Evolutionary conservation across 2,329 filamentous ascomycete genomes (phyloP).

Genomic region (Penicillium capsulatum): DNA sequence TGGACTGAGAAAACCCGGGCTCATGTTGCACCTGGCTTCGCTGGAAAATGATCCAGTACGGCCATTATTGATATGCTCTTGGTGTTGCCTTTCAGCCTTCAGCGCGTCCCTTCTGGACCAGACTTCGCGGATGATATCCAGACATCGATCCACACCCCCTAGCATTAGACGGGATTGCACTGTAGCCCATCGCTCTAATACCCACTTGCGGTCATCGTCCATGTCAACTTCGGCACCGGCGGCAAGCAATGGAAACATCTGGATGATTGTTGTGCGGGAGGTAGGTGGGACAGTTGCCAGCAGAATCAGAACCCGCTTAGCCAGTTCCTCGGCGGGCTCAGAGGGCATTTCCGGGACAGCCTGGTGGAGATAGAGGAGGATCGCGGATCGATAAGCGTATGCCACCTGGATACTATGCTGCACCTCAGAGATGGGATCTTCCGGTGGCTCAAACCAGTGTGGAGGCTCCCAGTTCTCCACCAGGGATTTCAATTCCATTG

Average conservation of each 20-base stretch:
- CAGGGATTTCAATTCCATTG: constrained; percentile 57
- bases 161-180: constrained; percentile 62
- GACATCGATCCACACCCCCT: constrained; percentile 62
- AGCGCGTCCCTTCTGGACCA: constrained; percentile 60
- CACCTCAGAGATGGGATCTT: constrained; percentile 60
- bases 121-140: constrained; percentile 62
- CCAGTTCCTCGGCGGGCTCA: constrained; percentile 53
- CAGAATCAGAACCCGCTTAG: constrained; percentile 58
- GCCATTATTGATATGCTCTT: not conserved
- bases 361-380: constrained; percentile 62
- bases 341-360: constrained; percentile 65
- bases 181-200: constrained; percentile 57
- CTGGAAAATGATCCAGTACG: constrained; percentile 3
- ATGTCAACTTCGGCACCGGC: constrained; percentile 62
- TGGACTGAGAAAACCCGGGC: not conserved
- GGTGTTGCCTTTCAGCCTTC: constrained; percentile 38
- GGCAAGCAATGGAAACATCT: constrained; percentile 65
- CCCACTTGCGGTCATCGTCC: constrained; percentile 60
- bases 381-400: constrained; percentile 64
- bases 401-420: constrained; percentile 64
- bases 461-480: constrained; percentile 61
- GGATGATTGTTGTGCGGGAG: constrained; percentile 62
- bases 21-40: constrained; percentile 1
- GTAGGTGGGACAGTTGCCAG: constrained; percentile 60
- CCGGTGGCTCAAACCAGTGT: constrained; percentile 55